Conservation (phyloP, 768 basidiomycete species). For the Rhizopogon salebrosus region DNA sequence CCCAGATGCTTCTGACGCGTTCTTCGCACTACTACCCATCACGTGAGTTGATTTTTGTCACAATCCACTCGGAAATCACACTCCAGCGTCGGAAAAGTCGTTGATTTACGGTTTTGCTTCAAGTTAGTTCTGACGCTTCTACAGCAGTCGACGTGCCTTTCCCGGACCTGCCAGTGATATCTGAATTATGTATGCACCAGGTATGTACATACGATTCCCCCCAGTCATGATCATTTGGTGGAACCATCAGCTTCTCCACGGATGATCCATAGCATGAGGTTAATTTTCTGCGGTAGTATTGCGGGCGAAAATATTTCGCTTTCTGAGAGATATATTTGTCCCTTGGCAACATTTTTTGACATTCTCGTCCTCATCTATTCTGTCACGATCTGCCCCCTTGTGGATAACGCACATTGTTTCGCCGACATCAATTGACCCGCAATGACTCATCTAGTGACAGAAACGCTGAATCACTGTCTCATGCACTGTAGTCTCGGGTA, state of each 20-base stretch:
- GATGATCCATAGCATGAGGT: neutral
- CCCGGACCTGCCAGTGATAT: neutral
- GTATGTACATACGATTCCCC: neutral
- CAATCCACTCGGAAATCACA: no score
- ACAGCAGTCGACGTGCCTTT: no score
- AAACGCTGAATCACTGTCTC: neutral
- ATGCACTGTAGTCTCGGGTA: neutral
- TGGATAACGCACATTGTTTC: neutral
- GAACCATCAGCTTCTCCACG: no score
- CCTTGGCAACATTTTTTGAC: neutral
- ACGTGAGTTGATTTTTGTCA: neutral
- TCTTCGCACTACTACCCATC: neutral
- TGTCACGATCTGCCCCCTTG: neutral
- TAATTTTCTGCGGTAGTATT: neutral
- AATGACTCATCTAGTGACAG: neutral
- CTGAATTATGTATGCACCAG: neutral
- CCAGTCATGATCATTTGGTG: neutral
- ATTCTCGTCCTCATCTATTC: neutral
- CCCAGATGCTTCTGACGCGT: no score
- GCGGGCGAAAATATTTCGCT: neutral
- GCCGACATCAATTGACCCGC: neutral
- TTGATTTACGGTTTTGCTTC: no score
- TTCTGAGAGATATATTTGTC: neutral
- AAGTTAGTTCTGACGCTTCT: neutral
- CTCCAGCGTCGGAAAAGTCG: no score